Percentiles rank a stretch among this genome's conserved stretches.
These are phyloP conservation scores for Candida ortonii DNA, from an alignment of 805 yeast genomes.

Conservation along the genomic window DNA sequence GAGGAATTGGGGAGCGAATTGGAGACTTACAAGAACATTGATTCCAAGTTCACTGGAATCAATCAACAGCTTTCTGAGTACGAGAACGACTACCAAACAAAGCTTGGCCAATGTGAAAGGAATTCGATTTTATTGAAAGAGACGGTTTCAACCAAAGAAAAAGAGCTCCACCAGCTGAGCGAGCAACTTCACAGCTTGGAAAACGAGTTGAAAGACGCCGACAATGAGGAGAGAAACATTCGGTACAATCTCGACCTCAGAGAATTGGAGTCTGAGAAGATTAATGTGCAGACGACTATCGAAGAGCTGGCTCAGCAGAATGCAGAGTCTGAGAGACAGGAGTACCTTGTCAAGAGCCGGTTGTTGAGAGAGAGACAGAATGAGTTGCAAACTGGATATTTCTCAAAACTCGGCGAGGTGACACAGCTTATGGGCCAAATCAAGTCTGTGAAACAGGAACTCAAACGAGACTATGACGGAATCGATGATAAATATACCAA, in stretches of 20 bases:
- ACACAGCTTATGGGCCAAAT: conserved; percentile 78
- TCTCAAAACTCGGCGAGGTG: conserved; percentile 81
- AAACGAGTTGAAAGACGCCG: conserved; percentile 48
- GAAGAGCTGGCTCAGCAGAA: conserved; percentile 38
- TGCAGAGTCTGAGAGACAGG: conserved; percentile 56
- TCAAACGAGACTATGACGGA: conserved; percentile 66
- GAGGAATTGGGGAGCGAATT: conserved; percentile 16
- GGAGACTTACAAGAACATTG: conserved; percentile 37
- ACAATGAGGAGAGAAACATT: conserved; percentile 59
- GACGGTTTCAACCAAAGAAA: conserved; percentile 29
- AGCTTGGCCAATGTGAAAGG: conserved; percentile 16
- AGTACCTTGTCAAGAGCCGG: conserved; percentile 57
- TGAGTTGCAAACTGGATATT: conserved; percentile 56
- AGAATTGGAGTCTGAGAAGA: conserved; percentile 42
- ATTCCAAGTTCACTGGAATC: conserved; percentile 39
- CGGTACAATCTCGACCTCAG: conserved; percentile 39
- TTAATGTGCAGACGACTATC: conserved; percentile 24
- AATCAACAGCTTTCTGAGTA: conserved; percentile 43
- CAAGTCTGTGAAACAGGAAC: conserved; percentile 50
- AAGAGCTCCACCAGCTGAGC: conserved; percentile 27
- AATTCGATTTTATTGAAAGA: conserved; percentile 12
- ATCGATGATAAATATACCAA: conserved; percentile 61
- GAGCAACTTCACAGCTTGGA: conserved; percentile 61
- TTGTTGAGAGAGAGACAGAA: conserved; percentile 50
- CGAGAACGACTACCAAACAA: conserved; percentile 17